A percentile compares a stretch with the other conserved stretches of the same genome.
Conservation (phyloP, 192 early-diverging fungal species). For the Coemansia guatemalensis region DNA sequence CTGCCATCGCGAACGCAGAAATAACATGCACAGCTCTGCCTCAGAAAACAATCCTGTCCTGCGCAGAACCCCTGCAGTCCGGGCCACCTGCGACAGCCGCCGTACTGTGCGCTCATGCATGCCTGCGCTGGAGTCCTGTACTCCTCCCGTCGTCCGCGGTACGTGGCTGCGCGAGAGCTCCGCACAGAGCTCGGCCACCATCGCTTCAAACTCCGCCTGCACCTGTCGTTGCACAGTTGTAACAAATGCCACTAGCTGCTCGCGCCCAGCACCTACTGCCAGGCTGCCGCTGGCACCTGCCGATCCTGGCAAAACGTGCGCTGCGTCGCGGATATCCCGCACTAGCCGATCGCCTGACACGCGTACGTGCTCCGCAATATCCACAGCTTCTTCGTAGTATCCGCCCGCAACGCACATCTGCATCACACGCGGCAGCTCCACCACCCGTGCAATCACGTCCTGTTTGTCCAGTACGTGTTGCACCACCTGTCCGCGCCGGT, state of each 20-base stretch:
- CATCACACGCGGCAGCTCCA: slow-evolving; percentile 53
- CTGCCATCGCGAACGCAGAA: slow-evolving; percentile 48
- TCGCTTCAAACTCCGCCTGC: slow-evolving; percentile 44
- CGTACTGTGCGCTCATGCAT: slow-evolving; percentile 30
- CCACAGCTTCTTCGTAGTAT: slow-evolving; percentile 50
- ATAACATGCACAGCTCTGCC: slow-evolving; percentile 44
- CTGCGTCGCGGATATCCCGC: slow-evolving; percentile 33
- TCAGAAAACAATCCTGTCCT: slow-evolving; percentile 41
- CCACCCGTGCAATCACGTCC: slow-evolving; percentile 43
- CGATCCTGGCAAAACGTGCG: slow-evolving; percentile 36
- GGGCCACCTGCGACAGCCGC: slow-evolving; percentile 39
- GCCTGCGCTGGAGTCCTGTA: not conserved
- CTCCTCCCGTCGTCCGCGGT: not conserved
- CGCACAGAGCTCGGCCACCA: slow-evolving; percentile 38
- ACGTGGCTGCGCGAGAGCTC: slow-evolving; percentile 30
- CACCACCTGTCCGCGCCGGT: slow-evolving; percentile 33
- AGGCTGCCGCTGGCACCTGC: not conserved
- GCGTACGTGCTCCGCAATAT: slow-evolving; percentile 50
- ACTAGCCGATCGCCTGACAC: slow-evolving; percentile 38
- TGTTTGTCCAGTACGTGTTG: slow-evolving; percentile 51
- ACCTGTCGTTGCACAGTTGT: slow-evolving; percentile 39
- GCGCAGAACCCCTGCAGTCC: slow-evolving; percentile 41
- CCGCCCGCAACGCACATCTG: slow-evolving; percentile 53
- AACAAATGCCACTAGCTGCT: slow-evolving; percentile 34
- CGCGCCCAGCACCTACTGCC: slow-evolving; percentile 9